phyloP scores from a whole-genome alignment of 305 asterid species.

The Fraxinus nigra region DNA sequence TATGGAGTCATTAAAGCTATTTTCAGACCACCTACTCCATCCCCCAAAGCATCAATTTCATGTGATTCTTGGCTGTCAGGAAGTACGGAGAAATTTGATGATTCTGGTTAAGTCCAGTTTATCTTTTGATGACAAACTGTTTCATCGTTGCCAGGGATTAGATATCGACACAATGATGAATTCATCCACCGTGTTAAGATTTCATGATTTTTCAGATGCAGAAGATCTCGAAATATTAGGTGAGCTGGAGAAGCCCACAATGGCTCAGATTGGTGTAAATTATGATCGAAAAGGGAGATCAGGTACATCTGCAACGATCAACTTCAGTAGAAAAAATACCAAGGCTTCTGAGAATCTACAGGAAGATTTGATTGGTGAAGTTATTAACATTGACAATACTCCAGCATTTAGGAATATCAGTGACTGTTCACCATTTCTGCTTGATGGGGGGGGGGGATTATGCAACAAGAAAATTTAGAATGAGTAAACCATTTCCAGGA shows the following conservation, averaged over 20 bases:
- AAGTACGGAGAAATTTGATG: constrained; percentile 34
- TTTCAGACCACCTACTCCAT: constrained; percentile 38
- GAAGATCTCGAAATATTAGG: constrained; percentile 39
- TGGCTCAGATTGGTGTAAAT: constrained; percentile 32
- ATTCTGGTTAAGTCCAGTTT: constrained; percentile 39
- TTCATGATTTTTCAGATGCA: constrained; percentile 37
- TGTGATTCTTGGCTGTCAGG: constrained; percentile 47
- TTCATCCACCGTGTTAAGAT: constrained; percentile 32
- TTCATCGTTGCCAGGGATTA: constrained; percentile 27
- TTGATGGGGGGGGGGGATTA: constrained; percentile 42
- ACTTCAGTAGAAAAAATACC: constrained; percentile 28
- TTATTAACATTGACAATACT: constrained; percentile 52
- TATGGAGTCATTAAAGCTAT: constrained; percentile 41
- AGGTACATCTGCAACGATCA: constrained; percentile 27
- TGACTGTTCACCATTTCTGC: constrained; percentile 39
- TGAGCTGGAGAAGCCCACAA: constrained; percentile 35
- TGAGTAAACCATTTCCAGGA: constrained; percentile 37
- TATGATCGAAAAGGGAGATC: constrained; percentile 44
- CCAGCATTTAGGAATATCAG: constrained; percentile 33
- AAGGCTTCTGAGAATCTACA: constrained; percentile 39
- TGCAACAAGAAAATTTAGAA: constrained; percentile 38
- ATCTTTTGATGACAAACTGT: constrained; percentile 39
- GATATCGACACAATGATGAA: constrained; percentile 35
- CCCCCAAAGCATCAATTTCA: constrained; percentile 35
- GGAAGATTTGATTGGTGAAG: constrained; percentile 63